phyloP scores from a whole-genome alignment of 73 alveolate species.

The Tetrahymena borealis region DNA sequence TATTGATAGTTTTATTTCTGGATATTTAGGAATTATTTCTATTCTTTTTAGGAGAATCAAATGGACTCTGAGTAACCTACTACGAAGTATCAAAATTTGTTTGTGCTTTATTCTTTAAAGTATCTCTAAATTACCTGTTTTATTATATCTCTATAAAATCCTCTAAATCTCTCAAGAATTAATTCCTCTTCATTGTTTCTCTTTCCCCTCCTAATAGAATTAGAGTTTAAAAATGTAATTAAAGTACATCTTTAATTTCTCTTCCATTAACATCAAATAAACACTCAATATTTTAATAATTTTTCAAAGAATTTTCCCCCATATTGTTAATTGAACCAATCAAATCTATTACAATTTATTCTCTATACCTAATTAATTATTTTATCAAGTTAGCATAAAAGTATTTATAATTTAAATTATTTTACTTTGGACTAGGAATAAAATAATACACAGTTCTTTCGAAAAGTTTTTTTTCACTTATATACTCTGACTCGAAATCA shows the following conservation, averaged over 20 bases:
- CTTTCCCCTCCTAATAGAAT: background rate
- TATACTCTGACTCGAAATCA: background rate
- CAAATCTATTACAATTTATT: background rate
- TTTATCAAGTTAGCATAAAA: background rate
- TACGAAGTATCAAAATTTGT: background rate
- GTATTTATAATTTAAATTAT: background rate
- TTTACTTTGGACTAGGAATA: background rate
- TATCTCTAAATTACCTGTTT: background rate
- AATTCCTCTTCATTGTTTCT: background rate
- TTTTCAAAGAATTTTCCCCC: background rate
- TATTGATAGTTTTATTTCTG: too few relatives aligned
- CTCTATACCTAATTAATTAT: background rate
- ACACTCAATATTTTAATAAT: background rate
- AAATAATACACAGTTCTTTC: background rate
- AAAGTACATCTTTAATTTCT: background rate
- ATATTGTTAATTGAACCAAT: background rate
- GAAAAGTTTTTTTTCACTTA: background rate
- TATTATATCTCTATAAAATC: background rate
- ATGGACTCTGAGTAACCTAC: background rate
- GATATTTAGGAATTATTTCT: background rate
- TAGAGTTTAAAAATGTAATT: background rate
- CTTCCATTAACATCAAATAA: background rate
- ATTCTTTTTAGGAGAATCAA: background rate
- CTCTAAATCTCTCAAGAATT: background rate
- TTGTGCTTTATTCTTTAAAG: background rate